Evolutionary conservation across 805 yeast genomes (phyloP).

Genomic region (Zygotorulaspora sp.): DNA sequence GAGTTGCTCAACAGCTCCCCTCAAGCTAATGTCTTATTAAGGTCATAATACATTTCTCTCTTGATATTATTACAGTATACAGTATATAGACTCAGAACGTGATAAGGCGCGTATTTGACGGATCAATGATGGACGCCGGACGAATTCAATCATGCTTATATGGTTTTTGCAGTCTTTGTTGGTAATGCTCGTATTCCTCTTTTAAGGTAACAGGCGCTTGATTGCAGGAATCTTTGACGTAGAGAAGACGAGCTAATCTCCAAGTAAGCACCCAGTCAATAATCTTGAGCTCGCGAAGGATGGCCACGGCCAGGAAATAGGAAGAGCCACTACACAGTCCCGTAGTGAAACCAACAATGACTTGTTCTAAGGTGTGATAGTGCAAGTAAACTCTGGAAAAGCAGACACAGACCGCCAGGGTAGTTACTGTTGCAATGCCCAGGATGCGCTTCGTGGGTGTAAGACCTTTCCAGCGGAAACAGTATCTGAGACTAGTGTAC

Average conservation of each 20-base stretch:
- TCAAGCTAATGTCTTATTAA: no score
- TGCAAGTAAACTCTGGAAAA: conserved; percentile 71
- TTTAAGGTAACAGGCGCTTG: conserved; percentile 43
- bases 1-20: no score
- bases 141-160: background rate
- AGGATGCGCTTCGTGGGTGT: conserved; percentile 25
- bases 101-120: no score
- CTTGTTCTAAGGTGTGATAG: conserved; percentile 75
- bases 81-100: no score
- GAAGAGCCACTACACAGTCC: conserved; percentile 58
- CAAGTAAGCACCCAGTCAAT: conserved; percentile 59
- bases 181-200: conserved; percentile 43
- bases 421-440: conserved; percentile 31
- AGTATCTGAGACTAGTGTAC: conserved; percentile 46
- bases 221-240: conserved; percentile 58
- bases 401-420: conserved; percentile 41
- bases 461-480: conserved; percentile 42
- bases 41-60: no score
- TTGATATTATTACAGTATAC: no score
- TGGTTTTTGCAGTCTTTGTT: conserved; percentile 20
- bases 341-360: conserved; percentile 60
- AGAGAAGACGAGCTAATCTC: conserved; percentile 48
- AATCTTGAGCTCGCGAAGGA: conserved; percentile 63
- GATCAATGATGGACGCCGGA: no score
- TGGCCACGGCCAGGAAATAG: conserved; percentile 50